A percentile compares a stretch with the other conserved stretches of the same genome.
Conservation (phyloP, 257 asterid species). For the Echium plantagineum region DNA sequence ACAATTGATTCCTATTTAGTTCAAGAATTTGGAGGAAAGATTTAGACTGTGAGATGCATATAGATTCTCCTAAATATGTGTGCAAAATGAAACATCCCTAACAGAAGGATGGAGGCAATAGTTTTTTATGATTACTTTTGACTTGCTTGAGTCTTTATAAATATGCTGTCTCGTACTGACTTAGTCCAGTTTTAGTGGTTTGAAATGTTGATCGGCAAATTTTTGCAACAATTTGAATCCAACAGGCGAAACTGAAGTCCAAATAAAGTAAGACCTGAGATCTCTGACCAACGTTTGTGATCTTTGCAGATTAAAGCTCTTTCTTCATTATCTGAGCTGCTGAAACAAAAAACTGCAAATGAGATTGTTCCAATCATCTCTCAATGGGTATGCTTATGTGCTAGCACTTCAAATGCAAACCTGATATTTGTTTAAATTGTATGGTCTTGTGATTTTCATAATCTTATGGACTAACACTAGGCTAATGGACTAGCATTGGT, state of each 20-base stretch:
- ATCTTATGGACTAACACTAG: too few relatives aligned
- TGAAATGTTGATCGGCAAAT: too few relatives aligned
- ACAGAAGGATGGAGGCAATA: too few relatives aligned
- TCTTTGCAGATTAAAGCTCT: constrained; percentile 81
- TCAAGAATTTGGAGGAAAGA: too few relatives aligned
- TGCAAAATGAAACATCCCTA: too few relatives aligned
- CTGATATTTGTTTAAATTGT: constrained; percentile 6
- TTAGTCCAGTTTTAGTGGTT: too few relatives aligned
- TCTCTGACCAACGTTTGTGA: constrained; percentile 15
- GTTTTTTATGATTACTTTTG: too few relatives aligned
- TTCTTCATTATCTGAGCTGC: constrained; percentile 58
- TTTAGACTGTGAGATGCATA: too few relatives aligned
- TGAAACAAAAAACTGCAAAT: constrained; percentile 54
- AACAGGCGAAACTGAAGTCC: neutral
- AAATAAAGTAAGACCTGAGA: neutral
- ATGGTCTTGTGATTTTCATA: constrained; percentile 1
- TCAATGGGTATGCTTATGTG: constrained; percentile 63
- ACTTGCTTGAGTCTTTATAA: neutral
- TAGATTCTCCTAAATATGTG: too few relatives aligned
- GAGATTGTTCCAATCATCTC: constrained; percentile 62
- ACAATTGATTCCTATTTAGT: too few relatives aligned
- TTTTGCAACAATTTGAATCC: neutral
- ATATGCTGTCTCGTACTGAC: neutral
- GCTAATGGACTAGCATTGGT: neutral
- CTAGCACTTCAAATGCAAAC: neutral